These are phyloP conservation scores for Magnaporthiopsis incrustans DNA, from an alignment of 2,329 filamentous ascomycete species.

Conservation along the genomic window DNA sequence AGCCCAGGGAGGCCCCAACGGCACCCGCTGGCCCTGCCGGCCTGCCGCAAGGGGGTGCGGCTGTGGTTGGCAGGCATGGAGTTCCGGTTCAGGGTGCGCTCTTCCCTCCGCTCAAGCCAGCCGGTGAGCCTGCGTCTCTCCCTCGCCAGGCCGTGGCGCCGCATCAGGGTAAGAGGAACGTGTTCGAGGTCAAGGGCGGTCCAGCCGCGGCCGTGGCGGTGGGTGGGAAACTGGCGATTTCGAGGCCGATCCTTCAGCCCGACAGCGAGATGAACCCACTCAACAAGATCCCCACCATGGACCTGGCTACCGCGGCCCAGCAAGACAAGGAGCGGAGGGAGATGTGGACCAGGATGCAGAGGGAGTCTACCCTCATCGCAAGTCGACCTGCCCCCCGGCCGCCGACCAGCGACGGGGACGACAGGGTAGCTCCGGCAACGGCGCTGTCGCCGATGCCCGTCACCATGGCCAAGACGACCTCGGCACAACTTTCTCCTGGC, in stretches of 20 bases:
- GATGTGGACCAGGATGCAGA: conserved; percentile 12
- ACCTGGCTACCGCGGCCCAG: conserved; percentile 38
- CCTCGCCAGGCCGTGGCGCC: background rate
- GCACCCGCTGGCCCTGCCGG: background rate
- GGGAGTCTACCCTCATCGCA: conserved; percentile 24
- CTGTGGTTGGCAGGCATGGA: conserved; percentile 27
- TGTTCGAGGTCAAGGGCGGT: conserved; percentile 18
- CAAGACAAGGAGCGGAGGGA: conserved; percentile 36
- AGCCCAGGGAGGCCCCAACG: conserved; percentile 19
- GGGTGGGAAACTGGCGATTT: conserved; percentile 36
- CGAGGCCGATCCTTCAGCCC: conserved; percentile 37
- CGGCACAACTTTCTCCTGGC: conserved; percentile 42
- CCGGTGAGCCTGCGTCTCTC: conserved; percentile 14
- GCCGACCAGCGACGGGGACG: conserved; percentile 24
- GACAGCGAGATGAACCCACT: conserved; percentile 30
- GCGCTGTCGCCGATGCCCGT: conserved; percentile 21
- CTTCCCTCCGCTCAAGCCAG: conserved; percentile 31
- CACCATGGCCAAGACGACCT: conserved; percentile 32
- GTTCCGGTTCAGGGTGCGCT: conserved; percentile 31
- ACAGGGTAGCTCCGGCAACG: conserved; percentile 16
- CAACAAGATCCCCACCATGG: conserved; percentile 39
- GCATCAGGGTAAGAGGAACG: conserved; percentile 19
- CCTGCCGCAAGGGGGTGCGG: conserved; percentile 11
- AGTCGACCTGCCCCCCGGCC: conserved; percentile 29
- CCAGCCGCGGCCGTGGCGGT: conserved; percentile 20